Base-by-base conservation (phyloP, 495 filamentous ascomycete genomes). In the Amorphotheca resinae region DNA sequence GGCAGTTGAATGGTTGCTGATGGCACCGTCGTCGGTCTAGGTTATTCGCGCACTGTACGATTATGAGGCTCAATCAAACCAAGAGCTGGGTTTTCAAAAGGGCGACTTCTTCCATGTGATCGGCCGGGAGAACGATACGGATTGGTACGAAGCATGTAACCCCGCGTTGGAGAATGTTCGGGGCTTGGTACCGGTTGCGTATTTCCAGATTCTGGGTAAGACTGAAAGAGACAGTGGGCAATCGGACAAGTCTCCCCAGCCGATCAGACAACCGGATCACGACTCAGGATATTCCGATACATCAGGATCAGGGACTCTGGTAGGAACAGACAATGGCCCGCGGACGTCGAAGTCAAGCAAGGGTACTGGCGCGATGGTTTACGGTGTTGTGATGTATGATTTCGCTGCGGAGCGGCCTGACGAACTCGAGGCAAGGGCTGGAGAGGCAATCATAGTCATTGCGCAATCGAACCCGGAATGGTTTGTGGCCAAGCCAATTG, bases 131-230 rank as follows among this genome's bases (percentile, higher is more conserved):
- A 79, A 95, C 69, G 88, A 96, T 59, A 61, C 62, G 15, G 84
- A 93, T 60, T 98, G 91, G 91, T 98, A 96, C 70, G 91, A 96
- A 67, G 91, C 91, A 14, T 96, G 88, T 68, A 98, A 98, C 63
- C 91, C 91, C 44, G 75, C 87, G 45, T 74, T 93, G 52, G 84
- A 87, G 54, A 79, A 77, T 63, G 84, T 86, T 31, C 80, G 86
- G 48, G 91, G 91, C 49, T 72, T 98, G 42, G 91, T 98, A 33
- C 91, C 91, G 6, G 91, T 94, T 26, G 70, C 80, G 20, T 95
- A 82, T 67, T 98, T 98, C 63, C 86, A 95, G 60, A 69, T 80
- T 9, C 74, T 98, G 33, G 86, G 84, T 44, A 91, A 89, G 67
- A 88, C 77, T 49, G 87, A 89, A 63, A 73, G 91, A 56, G 82